phyloP scores from a whole-genome alignment of 257 asterid genomes.

The Verbascum thapsus region DNA sequence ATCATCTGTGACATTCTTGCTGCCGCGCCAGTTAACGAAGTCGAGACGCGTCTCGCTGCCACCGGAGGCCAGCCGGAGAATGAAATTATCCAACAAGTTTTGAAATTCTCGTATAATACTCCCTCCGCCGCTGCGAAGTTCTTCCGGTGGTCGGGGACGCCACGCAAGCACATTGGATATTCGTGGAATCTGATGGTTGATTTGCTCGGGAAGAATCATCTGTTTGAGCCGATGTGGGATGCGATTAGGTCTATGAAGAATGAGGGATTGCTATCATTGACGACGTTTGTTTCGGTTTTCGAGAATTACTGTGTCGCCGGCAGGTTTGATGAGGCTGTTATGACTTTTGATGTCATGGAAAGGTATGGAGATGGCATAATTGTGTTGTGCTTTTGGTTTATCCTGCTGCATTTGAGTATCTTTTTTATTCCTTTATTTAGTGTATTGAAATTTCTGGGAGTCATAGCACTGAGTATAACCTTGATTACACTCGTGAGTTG shows the following conservation, averaged over 20 bases:
- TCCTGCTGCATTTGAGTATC: background rate
- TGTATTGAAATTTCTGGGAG: background rate
- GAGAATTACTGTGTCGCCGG: constrained; percentile 62
- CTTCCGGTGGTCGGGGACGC: constrained; percentile 67
- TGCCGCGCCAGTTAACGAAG: constrained; percentile 40
- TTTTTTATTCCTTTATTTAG: background rate
- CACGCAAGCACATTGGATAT: constrained; percentile 43
- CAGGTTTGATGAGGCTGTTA: constrained; percentile 62
- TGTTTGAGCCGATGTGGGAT: constrained; percentile 83
- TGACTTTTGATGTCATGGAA: constrained; percentile 69
- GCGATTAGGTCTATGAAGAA: constrained; percentile 72
- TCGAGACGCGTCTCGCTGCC: constrained; percentile 53
- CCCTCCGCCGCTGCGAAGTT: constrained; percentile 63
- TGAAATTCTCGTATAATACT: constrained; percentile 50
- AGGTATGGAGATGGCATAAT: constrained; percentile 37
- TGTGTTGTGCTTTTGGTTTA: background rate
- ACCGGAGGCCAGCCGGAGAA: constrained; percentile 50
- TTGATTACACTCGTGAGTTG: too few species aligned
- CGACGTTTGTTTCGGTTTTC: constrained; percentile 66
- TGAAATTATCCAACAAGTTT: constrained; percentile 53
- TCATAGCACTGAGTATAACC: too few species aligned
- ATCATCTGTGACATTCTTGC: constrained; percentile 56
- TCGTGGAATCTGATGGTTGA: constrained; percentile 80
- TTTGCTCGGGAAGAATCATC: constrained; percentile 64
- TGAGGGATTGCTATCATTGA: constrained; percentile 57